phyloP scores from a whole-genome alignment of 805 yeast species.

The Saccharomycopsis malanga region DNA sequence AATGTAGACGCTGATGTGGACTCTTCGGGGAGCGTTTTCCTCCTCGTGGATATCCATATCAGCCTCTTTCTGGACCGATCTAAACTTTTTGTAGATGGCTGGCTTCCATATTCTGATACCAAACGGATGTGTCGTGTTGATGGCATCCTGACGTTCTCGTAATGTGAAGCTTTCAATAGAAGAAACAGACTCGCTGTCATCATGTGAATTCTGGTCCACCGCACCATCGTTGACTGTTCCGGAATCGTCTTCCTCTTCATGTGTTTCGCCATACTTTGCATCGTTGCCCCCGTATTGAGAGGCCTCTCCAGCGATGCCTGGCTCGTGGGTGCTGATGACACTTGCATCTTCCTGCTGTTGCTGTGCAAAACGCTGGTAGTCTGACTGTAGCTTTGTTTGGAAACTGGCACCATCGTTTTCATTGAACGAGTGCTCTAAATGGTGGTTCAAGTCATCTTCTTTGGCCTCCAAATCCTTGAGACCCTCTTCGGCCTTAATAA shows the following conservation, averaged over 20 bases:
- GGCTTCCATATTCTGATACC: conserved; percentile 99
- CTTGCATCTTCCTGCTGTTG: not conserved
- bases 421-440: conserved; percentile 2
- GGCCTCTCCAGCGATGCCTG: not conserved
- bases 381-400: not conserved
- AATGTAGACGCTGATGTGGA: conserved; percentile 50
- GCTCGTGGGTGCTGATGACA: not conserved
- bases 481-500: conserved; percentile 26
- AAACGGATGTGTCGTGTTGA: conserved; percentile 93
- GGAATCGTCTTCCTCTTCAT: conserved; percentile 1
- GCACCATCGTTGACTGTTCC: not conserved
- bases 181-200: conserved; percentile 34
- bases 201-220: conserved; percentile 21
- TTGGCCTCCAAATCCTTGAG: conserved; percentile 24
- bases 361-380: not conserved
- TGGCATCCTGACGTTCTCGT: conserved; percentile 91
- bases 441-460: conserved; percentile 24
- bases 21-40: conserved; percentile 28
- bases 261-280: not conserved
- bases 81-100: conserved; percentile 83
- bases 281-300: not conserved
- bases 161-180: conserved; percentile 81
- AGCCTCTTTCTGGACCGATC: conserved; percentile 88
- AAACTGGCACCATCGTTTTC: not conserved
- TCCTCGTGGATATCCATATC: conserved; percentile 89